phyloP scores from a whole-genome alignment of 2,329 filamentous ascomycete species.

The Emmonsiellopsis sp. region DNA sequence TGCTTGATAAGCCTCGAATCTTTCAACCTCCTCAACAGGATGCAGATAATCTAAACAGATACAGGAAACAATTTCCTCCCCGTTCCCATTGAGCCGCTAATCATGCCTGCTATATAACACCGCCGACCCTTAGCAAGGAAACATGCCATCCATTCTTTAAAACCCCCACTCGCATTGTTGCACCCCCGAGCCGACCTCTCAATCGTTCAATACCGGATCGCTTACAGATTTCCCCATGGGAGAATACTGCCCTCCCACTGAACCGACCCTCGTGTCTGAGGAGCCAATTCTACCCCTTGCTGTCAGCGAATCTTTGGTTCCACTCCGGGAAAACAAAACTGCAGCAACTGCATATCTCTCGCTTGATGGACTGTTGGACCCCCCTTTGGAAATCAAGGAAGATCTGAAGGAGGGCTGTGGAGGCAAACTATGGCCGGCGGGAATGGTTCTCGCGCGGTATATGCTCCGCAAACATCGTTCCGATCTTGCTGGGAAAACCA shows the following conservation, averaged over 20 bases:
- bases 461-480: constrained; percentile 64
- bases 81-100: too few species aligned
- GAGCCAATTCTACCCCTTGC: background rate
- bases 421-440: constrained; percentile 89
- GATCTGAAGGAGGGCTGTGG: constrained; percentile 84
- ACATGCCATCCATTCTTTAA: too few species aligned
- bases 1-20: too few species aligned
- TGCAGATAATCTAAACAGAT: too few species aligned
- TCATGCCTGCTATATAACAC: too few species aligned
- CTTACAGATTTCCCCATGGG: background rate
- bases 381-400: constrained; percentile 68
- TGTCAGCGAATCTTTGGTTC: constrained; percentile 48
- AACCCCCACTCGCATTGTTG: too few species aligned
- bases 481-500: constrained; percentile 57
- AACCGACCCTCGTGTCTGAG: background rate
- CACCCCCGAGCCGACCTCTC: background rate
- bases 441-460: constrained; percentile 79
- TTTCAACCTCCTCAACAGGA: too few species aligned
- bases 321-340: constrained; percentile 43
- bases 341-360: constrained; percentile 45
- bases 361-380: constrained; percentile 65
- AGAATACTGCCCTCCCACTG: background rate
- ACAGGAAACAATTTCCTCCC: too few species aligned
- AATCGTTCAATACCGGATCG: background rate
- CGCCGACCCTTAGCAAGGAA: too few species aligned